Percentiles rank a stretch among this genome's conserved stretches.
phyloP scores from a whole-genome alignment of 2,329 filamentous ascomycete genomes.

The Ceratocystis harringtonii region DNA sequence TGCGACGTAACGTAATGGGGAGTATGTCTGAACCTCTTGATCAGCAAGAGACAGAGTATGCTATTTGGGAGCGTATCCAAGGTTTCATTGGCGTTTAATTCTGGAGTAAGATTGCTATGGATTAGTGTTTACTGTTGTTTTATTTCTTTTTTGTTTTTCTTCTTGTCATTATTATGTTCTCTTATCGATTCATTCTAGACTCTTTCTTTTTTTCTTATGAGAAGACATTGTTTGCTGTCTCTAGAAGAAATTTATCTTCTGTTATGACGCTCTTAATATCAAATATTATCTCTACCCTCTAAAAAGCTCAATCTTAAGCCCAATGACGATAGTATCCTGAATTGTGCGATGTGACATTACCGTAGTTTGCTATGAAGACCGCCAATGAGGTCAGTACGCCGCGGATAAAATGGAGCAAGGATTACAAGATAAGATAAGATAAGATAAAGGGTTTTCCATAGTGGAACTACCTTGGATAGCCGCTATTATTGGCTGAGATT shows the following conservation, averaged over 20 bases:
- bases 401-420: background rate
- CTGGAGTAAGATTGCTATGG: background rate
- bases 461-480: too few species aligned
- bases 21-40: background rate
- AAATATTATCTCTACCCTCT: too few species aligned
- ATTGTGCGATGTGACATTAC: background rate
- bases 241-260: too few species aligned
- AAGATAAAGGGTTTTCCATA: background rate
- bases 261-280: too few species aligned
- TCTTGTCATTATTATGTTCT: background rate
- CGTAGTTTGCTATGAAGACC: background rate
- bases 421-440: slow-evolving; percentile 2
- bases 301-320: background rate
- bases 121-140: background rate
- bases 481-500: background rate
- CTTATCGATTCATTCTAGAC: background rate
- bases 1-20: slow-evolving; percentile 4
- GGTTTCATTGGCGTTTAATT: slow-evolving; percentile 3
- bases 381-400: slow-evolving; percentile 6
- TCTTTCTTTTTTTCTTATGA: background rate
- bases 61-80: background rate
- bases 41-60: background rate
- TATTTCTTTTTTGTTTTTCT: background rate
- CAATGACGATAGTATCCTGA: background rate
- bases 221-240: background rate